phyloP scores from a whole-genome alignment of 169 alveolate genomes.

The Fabrea salina region DNA sequence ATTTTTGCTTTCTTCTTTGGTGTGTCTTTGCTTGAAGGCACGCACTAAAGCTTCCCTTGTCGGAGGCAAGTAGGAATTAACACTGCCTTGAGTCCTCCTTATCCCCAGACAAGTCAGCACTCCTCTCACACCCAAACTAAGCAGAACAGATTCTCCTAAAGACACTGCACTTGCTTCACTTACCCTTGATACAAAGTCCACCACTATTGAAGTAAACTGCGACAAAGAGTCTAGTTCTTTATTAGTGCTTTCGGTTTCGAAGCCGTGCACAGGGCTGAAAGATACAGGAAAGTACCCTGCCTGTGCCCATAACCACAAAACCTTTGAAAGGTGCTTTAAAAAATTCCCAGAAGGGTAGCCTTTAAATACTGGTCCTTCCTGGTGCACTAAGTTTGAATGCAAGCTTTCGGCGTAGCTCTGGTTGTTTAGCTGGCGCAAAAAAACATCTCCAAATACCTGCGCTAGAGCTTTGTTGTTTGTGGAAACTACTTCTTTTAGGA shows the following conservation, averaged over 20 bases:
- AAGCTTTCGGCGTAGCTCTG: neutral
- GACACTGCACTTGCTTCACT: neutral
- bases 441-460: neutral
- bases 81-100: conserved; percentile 62
- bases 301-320: conserved; percentile 38
- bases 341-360: conserved; percentile 31
- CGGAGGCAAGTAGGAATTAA: conserved; percentile 40
- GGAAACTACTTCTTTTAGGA: neutral
- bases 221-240: neutral
- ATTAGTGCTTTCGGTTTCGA: conserved; percentile 37
- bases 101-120: conserved; percentile 62
- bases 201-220: conserved; percentile 4
- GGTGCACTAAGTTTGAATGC: neutral
- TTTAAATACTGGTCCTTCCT: neutral
- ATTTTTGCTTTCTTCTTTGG: conserved; percentile 35
- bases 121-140: conserved; percentile 49
- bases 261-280: conserved; percentile 36
- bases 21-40: conserved; percentile 2
- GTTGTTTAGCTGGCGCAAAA: neutral
- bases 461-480: neutral
- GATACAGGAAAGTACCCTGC: conserved; percentile 38
- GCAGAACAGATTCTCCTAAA: conserved; percentile 30
- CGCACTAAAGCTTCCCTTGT: neutral
- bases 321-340: conserved; percentile 22
- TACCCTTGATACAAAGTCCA: conserved; percentile 22